Conservation (phyloP, 164 flowering plant genomes). For the Magnolia kwangsiensis region DNA sequence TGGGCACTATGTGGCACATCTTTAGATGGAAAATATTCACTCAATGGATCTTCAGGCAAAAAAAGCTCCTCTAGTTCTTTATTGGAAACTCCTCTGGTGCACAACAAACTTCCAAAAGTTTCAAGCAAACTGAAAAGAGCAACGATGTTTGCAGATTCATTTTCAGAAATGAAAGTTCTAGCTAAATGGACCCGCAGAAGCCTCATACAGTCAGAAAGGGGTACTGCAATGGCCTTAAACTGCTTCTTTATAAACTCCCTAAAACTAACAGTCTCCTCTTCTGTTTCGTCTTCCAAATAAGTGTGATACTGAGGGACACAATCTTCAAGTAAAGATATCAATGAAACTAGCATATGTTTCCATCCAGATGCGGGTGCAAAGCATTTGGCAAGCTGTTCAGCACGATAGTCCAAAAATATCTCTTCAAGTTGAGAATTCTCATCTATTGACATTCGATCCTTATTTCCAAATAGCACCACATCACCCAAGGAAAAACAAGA, state of each 20-base stretch:
- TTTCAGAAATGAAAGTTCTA: background rate
- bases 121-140: background rate
- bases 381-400: constrained; percentile 36
- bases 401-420: constrained; percentile 6
- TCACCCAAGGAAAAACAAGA: background rate
- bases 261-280: constrained; percentile 4
- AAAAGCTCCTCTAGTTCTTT: constrained; percentile 32
- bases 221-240: background rate
- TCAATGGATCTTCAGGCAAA: constrained; percentile 2
- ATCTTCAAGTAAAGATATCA: constrained; percentile 47
- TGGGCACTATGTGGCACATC: background rate
- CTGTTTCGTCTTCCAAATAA: constrained; percentile 27
- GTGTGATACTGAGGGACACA: constrained; percentile 39
- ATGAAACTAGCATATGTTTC: constrained; percentile 28
- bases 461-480: background rate
- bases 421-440: background rate
- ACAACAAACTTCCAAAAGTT: background rate
- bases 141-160: background rate
- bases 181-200: background rate
- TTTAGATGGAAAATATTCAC: background rate
- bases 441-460: background rate
- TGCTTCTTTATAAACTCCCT: background rate
- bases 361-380: constrained; percentile 42
- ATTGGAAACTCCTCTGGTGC: background rate
- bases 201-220: constrained; percentile 3